A percentile compares a stretch with the other conserved stretches of the same genome.
phyloP scores from a whole-genome alignment of 495 filamentous ascomycete species.

The Cercophora scortea region DNA sequence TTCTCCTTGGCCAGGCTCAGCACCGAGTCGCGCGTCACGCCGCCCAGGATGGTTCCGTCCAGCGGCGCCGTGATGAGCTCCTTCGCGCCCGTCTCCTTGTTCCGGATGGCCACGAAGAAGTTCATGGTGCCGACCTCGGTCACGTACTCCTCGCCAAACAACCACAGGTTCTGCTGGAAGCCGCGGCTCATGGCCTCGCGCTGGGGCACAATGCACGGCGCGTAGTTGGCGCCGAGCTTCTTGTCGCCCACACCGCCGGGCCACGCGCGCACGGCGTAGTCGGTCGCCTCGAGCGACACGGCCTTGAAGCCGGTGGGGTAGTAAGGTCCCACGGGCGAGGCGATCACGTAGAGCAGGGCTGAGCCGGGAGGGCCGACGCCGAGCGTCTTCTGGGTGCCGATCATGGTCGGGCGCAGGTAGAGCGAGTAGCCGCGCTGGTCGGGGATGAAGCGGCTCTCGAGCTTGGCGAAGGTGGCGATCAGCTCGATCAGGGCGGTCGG shows the following conservation, averaged over 20 bases:
- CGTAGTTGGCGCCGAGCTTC: conserved; percentile 98
- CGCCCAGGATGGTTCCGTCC: conserved; percentile 95
- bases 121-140: conserved; percentile 99
- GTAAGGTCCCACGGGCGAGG: conserved; percentile 94
- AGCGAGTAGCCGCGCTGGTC: conserved; percentile 77
- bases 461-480: conserved; percentile 66
- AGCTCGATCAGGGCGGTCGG: conserved; percentile 64
- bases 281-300: conserved; percentile 83
- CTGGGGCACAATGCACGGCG: conserved; percentile 90
- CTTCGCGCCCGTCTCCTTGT: conserved; percentile 78
- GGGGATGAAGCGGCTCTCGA: conserved; percentile 87
- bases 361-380: conserved; percentile 87
- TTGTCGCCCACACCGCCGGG: conserved; percentile 94
- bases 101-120: conserved; percentile 73
- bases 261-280: conserved; percentile 95
- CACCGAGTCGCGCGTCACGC: conserved; percentile 85
- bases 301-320: conserved; percentile 98
- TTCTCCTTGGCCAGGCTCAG: conserved; percentile 75
- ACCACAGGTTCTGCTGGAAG: conserved; percentile 97
- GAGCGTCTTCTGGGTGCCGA: conserved; percentile 89
- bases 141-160: conserved; percentile 86
- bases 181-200: conserved; percentile 79
- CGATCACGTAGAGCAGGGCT: conserved; percentile 88
- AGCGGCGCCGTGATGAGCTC: conserved; percentile 87
- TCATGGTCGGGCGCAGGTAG: conserved; percentile 93